Conservation (phyloP, 106 monocot species). For the Allium cepa region DNA sequence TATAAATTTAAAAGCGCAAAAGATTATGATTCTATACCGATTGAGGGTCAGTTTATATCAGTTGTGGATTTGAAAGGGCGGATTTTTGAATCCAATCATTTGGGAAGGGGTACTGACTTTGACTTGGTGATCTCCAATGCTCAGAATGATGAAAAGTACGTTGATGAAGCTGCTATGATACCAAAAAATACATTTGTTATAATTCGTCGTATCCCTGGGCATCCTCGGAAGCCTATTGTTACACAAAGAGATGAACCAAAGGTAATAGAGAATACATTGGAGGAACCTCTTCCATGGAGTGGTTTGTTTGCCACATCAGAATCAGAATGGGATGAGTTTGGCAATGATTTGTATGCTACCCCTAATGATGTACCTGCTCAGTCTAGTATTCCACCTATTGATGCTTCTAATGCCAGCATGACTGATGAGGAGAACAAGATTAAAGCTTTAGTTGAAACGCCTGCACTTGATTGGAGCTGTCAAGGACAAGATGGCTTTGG, state of each 20-base stretch:
- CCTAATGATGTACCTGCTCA: constrained; percentile 56
- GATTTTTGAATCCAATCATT: constrained; percentile 96
- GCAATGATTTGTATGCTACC: constrained; percentile 82
- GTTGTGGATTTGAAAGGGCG: constrained; percentile 87
- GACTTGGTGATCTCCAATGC: constrained; percentile 95
- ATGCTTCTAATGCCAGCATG: constrained; percentile 36
- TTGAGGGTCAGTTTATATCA: constrained; percentile 96
- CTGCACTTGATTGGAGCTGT: constrained; percentile 84
- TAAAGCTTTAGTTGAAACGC: constrained; percentile 81
- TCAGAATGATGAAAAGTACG: constrained; percentile 92
- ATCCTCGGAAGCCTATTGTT: constrained; percentile 75
- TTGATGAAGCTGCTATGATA: constrained; percentile 84
- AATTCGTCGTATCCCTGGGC: constrained; percentile 89
- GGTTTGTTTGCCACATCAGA: constrained; percentile 14
- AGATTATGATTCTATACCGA: constrained; percentile 79
- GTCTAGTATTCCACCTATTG: constrained; percentile 27
- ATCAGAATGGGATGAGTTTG: constrained; percentile 97
- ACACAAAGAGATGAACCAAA: constrained; percentile 3
- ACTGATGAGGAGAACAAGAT: constrained; percentile 91
- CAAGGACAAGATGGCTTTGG: constrained; percentile 65
- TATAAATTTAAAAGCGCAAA: constrained; percentile 99
- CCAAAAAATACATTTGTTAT: constrained; percentile 93
- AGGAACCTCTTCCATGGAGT: too few relatives aligned
- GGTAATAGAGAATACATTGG: too few relatives aligned
- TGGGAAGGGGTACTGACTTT: constrained; percentile 95